Percentiles rank a stretch among this genome's conserved stretches.
Evolutionary conservation across 1,139 yeast species (phyloP).

Genomic region (Saccharomyces hybrid): DNA sequence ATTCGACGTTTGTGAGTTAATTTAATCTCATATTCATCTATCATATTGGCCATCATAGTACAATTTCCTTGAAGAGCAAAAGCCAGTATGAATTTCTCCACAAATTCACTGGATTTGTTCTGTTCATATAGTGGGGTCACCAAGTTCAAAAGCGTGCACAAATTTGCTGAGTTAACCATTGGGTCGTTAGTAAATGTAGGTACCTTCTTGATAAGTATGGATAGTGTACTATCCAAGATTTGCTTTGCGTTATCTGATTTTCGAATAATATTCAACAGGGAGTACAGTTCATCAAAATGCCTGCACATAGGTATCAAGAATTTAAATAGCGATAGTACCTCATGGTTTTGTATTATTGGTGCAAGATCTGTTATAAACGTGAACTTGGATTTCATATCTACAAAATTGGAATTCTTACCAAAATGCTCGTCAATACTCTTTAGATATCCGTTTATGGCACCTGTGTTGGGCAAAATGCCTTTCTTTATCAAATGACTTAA

Average conservation of each 20-base stretch:
- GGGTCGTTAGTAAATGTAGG: not conserved
- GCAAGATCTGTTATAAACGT: slow-evolving; percentile 18
- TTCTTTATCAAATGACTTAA: slow-evolving; percentile 10
- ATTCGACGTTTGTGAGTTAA: not conserved
- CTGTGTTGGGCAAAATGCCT: slow-evolving; percentile 10
- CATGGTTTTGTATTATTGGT: slow-evolving; percentile 13
- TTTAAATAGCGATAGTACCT: slow-evolving; percentile 10
- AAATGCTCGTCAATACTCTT: not conserved
- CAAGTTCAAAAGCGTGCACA: not conserved
- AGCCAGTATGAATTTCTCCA: not conserved
- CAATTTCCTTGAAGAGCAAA: slow-evolving; percentile 3
- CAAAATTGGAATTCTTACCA: slow-evolving; percentile 4
- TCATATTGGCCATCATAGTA: slow-evolving; percentile 4
- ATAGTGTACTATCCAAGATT: not conserved
- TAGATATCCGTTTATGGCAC: slow-evolving; percentile 11
- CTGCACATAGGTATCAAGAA: slow-evolving; percentile 18
- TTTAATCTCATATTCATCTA: slow-evolving; percentile 1
- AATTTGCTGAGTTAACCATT: not conserved
- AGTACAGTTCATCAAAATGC: slow-evolving; percentile 16
- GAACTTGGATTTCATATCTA: slow-evolving; percentile 9
- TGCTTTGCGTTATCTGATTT: slow-evolving; percentile 8
- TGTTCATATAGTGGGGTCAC: not conserved
- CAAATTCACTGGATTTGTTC: not conserved
- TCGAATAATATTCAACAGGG: slow-evolving; percentile 12
- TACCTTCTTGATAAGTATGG: not conserved